These are phyloP conservation scores for Naumovozyma castellii DNA, from an alignment of 805 yeast species.

Conservation along the genomic window DNA sequence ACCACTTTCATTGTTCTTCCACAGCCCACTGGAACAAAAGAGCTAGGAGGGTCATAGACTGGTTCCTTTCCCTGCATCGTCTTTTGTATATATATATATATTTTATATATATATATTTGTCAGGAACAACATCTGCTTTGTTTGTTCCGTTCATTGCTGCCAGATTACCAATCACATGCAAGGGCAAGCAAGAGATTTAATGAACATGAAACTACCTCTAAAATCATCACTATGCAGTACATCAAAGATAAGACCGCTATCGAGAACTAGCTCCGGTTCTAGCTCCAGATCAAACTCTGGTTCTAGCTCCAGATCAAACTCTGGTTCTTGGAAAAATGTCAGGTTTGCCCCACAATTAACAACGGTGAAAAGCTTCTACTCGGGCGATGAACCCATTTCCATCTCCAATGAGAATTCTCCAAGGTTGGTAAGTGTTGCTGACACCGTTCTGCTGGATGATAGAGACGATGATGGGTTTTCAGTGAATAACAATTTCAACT, in stretches of 20 bases:
- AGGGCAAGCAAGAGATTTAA: too few species aligned
- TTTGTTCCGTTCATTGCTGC: background rate
- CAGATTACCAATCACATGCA: too few species aligned
- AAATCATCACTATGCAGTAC: slow-evolving; percentile 17
- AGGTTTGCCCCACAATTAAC: slow-evolving; percentile 55
- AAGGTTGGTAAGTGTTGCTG: slow-evolving; percentile 2
- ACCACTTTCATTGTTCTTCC: too few species aligned
- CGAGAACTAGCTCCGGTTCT: slow-evolving; percentile 6
- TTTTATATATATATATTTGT: too few species aligned
- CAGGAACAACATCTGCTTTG: background rate
- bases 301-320: slow-evolving; percentile 10
- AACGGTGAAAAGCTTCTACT: slow-evolving; percentile 55
- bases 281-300: slow-evolving; percentile 6
- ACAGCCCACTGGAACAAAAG: too few species aligned
- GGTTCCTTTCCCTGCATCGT: too few species aligned
- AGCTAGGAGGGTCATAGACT: too few species aligned
- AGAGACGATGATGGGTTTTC: background rate
- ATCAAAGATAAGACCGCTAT: slow-evolving; percentile 8
- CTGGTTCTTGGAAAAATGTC: slow-evolving; percentile 42
- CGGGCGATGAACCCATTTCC: slow-evolving; percentile 49
- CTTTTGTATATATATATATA: too few species aligned
- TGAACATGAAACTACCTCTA: slow-evolving; percentile 3
- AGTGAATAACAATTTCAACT: background rate
- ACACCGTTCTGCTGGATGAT: background rate
- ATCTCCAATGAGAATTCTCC: slow-evolving; percentile 48